phyloP scores from a whole-genome alignment of 345 rosid species.

The Linum trigynum region DNA sequence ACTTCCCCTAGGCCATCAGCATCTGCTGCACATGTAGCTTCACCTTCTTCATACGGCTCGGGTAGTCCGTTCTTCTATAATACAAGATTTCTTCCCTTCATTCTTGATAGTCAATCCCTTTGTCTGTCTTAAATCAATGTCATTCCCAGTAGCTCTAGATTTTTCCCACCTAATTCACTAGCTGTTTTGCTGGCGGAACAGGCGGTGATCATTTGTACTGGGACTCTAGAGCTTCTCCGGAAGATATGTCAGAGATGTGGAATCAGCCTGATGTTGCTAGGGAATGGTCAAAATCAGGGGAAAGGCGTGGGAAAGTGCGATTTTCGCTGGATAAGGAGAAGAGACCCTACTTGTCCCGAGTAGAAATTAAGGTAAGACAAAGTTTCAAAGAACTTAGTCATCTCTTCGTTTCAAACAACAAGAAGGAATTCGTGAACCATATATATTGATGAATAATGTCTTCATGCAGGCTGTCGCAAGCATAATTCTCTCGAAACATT shows the following conservation, averaged over 20 bases:
- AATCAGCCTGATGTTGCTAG: constrained; percentile 47
- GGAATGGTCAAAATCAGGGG: constrained; percentile 77
- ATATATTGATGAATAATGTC: background rate
- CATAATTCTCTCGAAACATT: constrained; percentile 63
- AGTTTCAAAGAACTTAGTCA: background rate
- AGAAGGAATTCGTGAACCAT: constrained; percentile 1
- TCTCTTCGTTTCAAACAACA: background rate
- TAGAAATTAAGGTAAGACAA: constrained; percentile 61
- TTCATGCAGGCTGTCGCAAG: constrained; percentile 67
- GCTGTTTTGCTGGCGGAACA: constrained; percentile 23
- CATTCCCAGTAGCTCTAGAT: background rate
- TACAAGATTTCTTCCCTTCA: background rate
- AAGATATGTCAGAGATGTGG: constrained; percentile 91
- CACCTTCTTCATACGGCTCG: constrained; percentile 24
- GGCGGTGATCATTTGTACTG: constrained; percentile 40
- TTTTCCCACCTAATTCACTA: background rate
- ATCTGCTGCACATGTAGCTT: constrained; percentile 1
- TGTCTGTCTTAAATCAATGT: background rate
- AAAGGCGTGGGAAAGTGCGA: constrained; percentile 61
- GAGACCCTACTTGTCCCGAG: constrained; percentile 63
- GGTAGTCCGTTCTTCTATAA: constrained; percentile 21
- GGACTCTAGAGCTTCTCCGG: constrained; percentile 64
- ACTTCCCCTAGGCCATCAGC: constrained; percentile 22
- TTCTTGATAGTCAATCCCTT: too few species aligned
- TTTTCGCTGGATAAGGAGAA: constrained; percentile 55